Base-by-base conservation (phyloP, 106 monocot genomes). In the Gastrodia elata region DNA sequence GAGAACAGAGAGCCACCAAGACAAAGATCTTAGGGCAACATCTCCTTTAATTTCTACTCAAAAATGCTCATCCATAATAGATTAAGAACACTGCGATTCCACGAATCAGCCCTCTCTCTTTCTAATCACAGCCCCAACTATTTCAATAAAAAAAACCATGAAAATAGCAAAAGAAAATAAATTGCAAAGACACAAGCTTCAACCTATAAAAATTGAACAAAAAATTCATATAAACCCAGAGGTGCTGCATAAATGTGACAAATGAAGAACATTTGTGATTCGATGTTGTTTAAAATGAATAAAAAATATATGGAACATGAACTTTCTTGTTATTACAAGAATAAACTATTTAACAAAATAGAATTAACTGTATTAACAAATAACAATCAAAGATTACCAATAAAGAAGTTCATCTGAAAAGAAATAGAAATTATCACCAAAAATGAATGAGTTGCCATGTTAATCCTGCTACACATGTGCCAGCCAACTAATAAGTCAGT, bases 51-150 rank as follows among this genome's bases (percentile, higher is more conserved):
- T 20, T 36, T 37, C 20, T 18, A 13, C 30, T 20, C 16, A 6
- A 36, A 14, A 14, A 36, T 33, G 3, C 4, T 33, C 36, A 18
- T 35, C 26, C 65, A 67, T 20, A 20, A 14, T 22, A 36, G 37
- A 36, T 67, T 2, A 18, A 37, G 36, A 9, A 30, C 30, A 8
- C 20, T 13, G 2, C n/a, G 36, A 67, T 67, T 67, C 37, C 67
- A 67, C 67, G 37, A 37, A 30, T 37, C 67, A 67, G 67, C 5
- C 67, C 67, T 67, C 18, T 61, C 28, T 37, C 67, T 67, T 67
- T n/a, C 10, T 67, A 67, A 67, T 67, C 67, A 37, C 36, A 30
- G 67, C 67, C 67, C 35, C 13, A 67, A 67, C 13, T 18, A 30
- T 20, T 18, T 20, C 6, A 20, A 18, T 3, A n/a, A 64, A 67